A percentile compares a stretch with the other conserved stretches of the same genome.
These are phyloP conservation scores for Dalbergia cochinchinensis DNA, from an alignment of 306 rosid species.

Conservation along the genomic window DNA sequence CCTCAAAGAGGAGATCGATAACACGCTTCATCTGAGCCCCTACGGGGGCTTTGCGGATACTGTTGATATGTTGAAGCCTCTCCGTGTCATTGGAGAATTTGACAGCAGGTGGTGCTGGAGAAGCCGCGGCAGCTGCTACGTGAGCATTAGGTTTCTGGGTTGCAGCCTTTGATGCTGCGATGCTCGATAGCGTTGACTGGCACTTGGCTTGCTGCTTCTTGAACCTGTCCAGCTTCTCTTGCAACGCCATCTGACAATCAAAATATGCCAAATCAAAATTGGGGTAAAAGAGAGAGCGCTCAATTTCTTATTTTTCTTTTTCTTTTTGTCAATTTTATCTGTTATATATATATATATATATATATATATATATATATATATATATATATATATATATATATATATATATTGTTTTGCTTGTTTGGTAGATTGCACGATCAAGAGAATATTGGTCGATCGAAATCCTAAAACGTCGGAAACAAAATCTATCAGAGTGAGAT, in stretches of 20 bases:
- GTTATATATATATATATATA: background rate
- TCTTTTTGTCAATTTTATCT: background rate
- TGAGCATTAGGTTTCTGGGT: slow-evolving; percentile 50
- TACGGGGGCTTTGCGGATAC: slow-evolving; percentile 83
- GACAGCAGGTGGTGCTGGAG: slow-evolving; percentile 65
- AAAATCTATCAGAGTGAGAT: background rate
- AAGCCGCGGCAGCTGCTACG: slow-evolving; percentile 23
- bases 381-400: background rate
- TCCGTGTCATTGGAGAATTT: slow-evolving; percentile 94
- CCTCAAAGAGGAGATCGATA: slow-evolving; percentile 86
- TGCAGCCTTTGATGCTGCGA: slow-evolving; percentile 58
- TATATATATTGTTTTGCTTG: background rate
- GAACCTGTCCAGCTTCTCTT: slow-evolving; percentile 65
- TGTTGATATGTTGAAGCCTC: slow-evolving; percentile 88
- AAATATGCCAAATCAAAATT: background rate
- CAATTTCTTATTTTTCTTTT: no score
- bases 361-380: background rate
- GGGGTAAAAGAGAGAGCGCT: no score
- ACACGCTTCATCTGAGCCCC: slow-evolving; percentile 99
- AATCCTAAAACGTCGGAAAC: background rate
- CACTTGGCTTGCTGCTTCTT: slow-evolving; percentile 76
- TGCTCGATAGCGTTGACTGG: slow-evolving; percentile 65
- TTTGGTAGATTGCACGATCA: slow-evolving; percentile 1
- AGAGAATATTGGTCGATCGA: background rate
- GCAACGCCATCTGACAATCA: slow-evolving; percentile 66